Evolutionary conservation across 495 filamentous ascomycete genomes (phyloP).

Genomic region (Glutinoglossum americanum): DNA sequence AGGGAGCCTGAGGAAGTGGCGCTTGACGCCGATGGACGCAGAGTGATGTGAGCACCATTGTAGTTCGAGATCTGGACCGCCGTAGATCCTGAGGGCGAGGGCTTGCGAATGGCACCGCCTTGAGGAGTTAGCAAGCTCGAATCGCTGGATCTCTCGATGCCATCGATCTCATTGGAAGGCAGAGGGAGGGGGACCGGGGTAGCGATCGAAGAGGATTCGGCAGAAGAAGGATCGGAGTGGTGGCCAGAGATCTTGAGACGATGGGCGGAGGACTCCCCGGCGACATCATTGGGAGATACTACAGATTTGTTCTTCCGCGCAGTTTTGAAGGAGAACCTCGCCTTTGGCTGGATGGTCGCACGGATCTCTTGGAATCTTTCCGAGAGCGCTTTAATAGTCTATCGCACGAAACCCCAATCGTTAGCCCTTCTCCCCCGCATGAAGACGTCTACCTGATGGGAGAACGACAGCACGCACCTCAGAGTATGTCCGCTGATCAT

Average conservation of each 20-base stretch:
- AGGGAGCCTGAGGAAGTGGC: slow-evolving; percentile 51
- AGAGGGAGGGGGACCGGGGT: slow-evolving; percentile 31
- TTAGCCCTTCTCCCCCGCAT: background rate
- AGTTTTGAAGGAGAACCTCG: slow-evolving; percentile 55
- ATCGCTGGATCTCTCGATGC: slow-evolving; percentile 11
- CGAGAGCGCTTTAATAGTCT: slow-evolving; percentile 48
- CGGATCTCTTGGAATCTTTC: slow-evolving; percentile 40
- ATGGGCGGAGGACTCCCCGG: slow-evolving; percentile 26
- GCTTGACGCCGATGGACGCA: slow-evolving; percentile 42
- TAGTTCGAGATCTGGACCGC: slow-evolving; percentile 45
- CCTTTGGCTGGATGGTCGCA: slow-evolving; percentile 34
- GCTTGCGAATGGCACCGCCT: slow-evolving; percentile 23
- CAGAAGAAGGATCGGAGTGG: slow-evolving; percentile 22
- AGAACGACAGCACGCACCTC: slow-evolving; percentile 25
- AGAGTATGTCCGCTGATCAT: slow-evolving; percentile 54
- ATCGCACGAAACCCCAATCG: background rate
- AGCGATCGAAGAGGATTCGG: slow-evolving; percentile 26
- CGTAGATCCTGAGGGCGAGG: slow-evolving; percentile 35
- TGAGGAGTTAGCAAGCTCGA: background rate
- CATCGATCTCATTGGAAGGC: slow-evolving; percentile 24
- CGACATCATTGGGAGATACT: slow-evolving; percentile 33
- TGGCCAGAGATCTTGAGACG: slow-evolving; percentile 24
- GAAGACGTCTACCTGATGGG: background rate
- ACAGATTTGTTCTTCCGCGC: slow-evolving; percentile 31
- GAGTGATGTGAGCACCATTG: slow-evolving; percentile 41